Base-by-base conservation (phyloP, 2,329 filamentous ascomycete species). In the Botrytis pseudocinerea region DNA sequence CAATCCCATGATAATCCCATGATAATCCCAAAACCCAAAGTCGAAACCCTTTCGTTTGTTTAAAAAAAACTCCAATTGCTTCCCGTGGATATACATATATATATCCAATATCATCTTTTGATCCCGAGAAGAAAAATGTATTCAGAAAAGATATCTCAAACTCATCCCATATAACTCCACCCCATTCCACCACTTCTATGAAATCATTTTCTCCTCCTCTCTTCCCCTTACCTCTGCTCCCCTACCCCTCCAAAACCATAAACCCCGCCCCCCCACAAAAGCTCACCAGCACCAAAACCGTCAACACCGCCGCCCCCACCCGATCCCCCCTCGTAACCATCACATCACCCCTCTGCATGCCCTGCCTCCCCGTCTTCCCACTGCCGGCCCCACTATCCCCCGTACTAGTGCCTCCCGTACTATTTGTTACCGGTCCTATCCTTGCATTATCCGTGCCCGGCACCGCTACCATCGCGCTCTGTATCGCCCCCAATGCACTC, bases 401-500 rank as follows among this genome's bases (percentile, higher is more conserved):
- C 16, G 69, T n/a, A 65, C 78, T 80, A 28, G 75, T 80, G 68
- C 88, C 88, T 0, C 72, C 72, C 0, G 72, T 70, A 42, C 59
- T 65, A 59, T 73, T 73, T 22, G 84, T 87, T 1, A 78, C 77
- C 73, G 86, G 84, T 20, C 84, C 76, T 28, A 25, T 54, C 25
- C 16, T n/a, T 1, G 2, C 25, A 66, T 40, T 54, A 40, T 73
- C 75, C 71, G 75, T 77, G 2, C 82, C 82, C 7, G 78, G 75
- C 0, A 84, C 81, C 14, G 71, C 69, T 35, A 76, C 75, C 16
- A 80, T 76, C 66, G 84, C 80, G 51, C 83, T 83, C 72, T 83
- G 80, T 69, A 89, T 86, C 14, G 91, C 84, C 76, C 92, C 90
- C 80, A 93, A 82, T 8, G 87, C 90, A 1, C 88, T 85, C 91